Conservation (phyloP, 805 yeast species). For the Wickerhamiella qilinensis region DNA sequence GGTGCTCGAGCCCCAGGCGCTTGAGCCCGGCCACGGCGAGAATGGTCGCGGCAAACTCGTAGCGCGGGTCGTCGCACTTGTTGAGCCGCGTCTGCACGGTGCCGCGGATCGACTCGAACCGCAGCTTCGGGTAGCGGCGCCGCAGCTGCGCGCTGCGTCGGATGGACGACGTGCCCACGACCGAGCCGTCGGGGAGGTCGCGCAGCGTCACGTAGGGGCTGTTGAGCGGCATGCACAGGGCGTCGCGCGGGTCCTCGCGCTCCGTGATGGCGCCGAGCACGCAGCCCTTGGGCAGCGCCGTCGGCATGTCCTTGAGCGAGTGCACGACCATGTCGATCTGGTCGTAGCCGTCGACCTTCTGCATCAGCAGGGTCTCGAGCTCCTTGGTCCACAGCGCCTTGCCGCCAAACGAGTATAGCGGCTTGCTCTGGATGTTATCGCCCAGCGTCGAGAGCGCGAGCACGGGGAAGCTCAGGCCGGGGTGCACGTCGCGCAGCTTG, state of each 20-base stretch:
- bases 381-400: conserved; percentile 95
- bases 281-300: conserved; percentile 75
- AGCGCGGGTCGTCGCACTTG: conserved; percentile 60
- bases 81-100: conserved; percentile 60
- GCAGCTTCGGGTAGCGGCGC: conserved; percentile 58
- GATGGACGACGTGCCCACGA: conserved; percentile 89
- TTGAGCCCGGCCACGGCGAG: conserved; percentile 86
- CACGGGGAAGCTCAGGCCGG: conserved; percentile 56
- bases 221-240: conserved; percentile 55
- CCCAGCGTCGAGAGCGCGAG: conserved; percentile 76
- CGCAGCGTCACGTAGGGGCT: conserved; percentile 46
- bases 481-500: conserved; percentile 40
- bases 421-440: conserved; percentile 70
- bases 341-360: conserved; percentile 43
- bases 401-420: conserved; percentile 90
- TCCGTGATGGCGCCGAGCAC: conserved; percentile 73
- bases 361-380: conserved; percentile 58
- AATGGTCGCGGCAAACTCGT: conserved; percentile 55
- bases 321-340: conserved; percentile 82
- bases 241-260: conserved; percentile 90
- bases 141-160: conserved; percentile 85
- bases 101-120: conserved; percentile 78
- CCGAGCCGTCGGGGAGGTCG: conserved; percentile 70
- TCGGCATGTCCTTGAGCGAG: conserved; percentile 83
- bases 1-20: conserved; percentile 51